phyloP scores from a whole-genome alignment of 2,329 filamentous ascomycete genomes.

The Cladosporium sp. region DNA sequence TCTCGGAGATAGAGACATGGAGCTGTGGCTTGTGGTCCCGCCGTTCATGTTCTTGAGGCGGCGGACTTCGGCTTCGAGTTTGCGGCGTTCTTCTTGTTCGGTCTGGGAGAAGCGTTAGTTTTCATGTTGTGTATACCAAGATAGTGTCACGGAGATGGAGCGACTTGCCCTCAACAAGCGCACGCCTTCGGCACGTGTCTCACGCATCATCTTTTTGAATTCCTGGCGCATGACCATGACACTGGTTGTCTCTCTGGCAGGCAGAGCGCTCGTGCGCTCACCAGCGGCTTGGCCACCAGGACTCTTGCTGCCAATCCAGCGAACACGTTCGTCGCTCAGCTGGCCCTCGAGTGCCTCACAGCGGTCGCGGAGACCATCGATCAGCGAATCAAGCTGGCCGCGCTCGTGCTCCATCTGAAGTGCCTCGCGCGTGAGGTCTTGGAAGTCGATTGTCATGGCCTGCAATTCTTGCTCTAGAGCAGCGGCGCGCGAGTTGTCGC shows the following conservation, averaged over 20 bases:
- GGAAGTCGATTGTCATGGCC: constrained; percentile 69
- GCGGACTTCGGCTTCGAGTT: constrained; percentile 64
- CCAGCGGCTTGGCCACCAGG: constrained; percentile 45
- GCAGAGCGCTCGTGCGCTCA: constrained; percentile 18
- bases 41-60: constrained; percentile 36
- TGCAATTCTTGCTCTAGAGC: constrained; percentile 64
- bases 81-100: constrained; percentile 70
- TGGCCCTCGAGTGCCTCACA: constrained; percentile 64
- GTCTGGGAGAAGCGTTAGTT: constrained; percentile 47
- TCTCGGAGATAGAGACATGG: constrained; percentile 6
- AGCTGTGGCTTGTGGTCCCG: not conserved
- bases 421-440: constrained; percentile 67
- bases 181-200: constrained; percentile 65
- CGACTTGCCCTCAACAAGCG: constrained; percentile 63
- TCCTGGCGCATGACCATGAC: constrained; percentile 70
- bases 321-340: constrained; percentile 66
- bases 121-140: not conserved
- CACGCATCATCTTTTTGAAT: constrained; percentile 80
- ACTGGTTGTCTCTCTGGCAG: constrained; percentile 57
- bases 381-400: constrained; percentile 61
- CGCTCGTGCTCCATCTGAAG: constrained; percentile 72
- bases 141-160: constrained; percentile 4
- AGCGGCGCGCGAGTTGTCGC: constrained; percentile 34
- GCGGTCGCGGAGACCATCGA: constrained; percentile 65
- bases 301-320: constrained; percentile 62